These are phyloP conservation scores for Xylariaceae sp. DNA, from an alignment of 2,329 filamentous ascomycete species.

Conservation along the genomic window DNA sequence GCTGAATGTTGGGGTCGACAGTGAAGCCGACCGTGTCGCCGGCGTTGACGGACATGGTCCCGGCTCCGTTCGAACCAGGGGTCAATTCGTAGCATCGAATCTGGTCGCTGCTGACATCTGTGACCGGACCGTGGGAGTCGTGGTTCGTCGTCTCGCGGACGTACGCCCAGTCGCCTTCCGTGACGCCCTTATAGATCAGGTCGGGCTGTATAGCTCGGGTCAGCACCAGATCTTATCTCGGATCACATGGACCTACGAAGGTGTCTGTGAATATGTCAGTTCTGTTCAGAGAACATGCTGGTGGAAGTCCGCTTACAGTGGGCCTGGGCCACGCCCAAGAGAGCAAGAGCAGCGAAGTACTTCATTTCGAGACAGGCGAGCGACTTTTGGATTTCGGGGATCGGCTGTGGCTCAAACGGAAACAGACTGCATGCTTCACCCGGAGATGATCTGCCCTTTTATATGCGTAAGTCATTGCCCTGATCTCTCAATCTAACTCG, in stretches of 20 bases:
- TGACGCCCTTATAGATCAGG: constrained; percentile 25
- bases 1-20: constrained; percentile 29
- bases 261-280: constrained; percentile 25
- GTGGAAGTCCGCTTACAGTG: constrained; percentile 22
- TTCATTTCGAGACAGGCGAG: constrained; percentile 20
- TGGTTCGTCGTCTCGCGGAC: constrained; percentile 37
- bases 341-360: constrained; percentile 18
- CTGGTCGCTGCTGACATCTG: constrained; percentile 31
- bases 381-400: not conserved
- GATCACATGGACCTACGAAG: constrained; percentile 18
- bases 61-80: constrained; percentile 28
- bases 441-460: constrained; percentile 13
- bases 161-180: constrained; percentile 31
- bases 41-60: constrained; percentile 33
- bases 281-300: not conserved
- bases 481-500: not conserved
- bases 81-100: constrained; percentile 35
- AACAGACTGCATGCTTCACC: not conserved
- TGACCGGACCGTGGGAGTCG: constrained; percentile 33
- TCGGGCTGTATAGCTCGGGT: constrained; percentile 18
- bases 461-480: constrained; percentile 6
- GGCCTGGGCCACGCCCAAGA: constrained; percentile 24
- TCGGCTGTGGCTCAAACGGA: not conserved
- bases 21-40: constrained; percentile 35
- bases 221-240: not conserved